These are phyloP conservation scores for Blepharisma stoltei DNA, from an alignment of 73 alveolate genomes.

Conservation along the genomic window DNA sequence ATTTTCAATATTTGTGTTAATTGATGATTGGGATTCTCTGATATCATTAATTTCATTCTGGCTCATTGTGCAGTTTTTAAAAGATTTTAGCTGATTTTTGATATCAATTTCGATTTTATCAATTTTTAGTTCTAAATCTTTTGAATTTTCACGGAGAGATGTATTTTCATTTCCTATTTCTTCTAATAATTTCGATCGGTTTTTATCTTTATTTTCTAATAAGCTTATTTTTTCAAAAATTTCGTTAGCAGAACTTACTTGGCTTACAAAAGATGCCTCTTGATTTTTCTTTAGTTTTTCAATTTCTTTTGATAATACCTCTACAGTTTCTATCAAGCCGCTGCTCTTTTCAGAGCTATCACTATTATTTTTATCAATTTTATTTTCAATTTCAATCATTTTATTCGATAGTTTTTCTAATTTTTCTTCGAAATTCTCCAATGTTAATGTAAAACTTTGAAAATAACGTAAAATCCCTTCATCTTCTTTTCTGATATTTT, in stretches of 20 bases:
- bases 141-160: not conserved
- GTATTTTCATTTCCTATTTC: not conserved
- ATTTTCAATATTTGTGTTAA: not conserved
- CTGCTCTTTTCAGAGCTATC: not conserved
- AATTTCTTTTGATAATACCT: not conserved
- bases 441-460: too few species aligned
- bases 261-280: not conserved
- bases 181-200: not conserved
- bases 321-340: not conserved
- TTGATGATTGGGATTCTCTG: not conserved
- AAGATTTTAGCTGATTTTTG: not conserved
- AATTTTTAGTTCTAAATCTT: not conserved
- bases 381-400: too few species aligned
- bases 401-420: too few species aligned
- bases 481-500: too few species aligned
- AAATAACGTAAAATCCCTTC: too few species aligned
- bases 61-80: not conserved
- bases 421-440: too few species aligned
- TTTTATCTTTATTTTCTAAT: constrained; percentile 1
- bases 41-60: not conserved
- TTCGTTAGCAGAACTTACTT: not conserved
- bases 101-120: not conserved
- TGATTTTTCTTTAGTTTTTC: not conserved
- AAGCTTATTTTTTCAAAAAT: not conserved
- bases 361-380: not conserved